Percentiles rank a stretch among this genome's conserved stretches.
Evolutionary conservation across 768 basidiomycete genomes (phyloP).

Genomic region (Russula lepida): DNA sequence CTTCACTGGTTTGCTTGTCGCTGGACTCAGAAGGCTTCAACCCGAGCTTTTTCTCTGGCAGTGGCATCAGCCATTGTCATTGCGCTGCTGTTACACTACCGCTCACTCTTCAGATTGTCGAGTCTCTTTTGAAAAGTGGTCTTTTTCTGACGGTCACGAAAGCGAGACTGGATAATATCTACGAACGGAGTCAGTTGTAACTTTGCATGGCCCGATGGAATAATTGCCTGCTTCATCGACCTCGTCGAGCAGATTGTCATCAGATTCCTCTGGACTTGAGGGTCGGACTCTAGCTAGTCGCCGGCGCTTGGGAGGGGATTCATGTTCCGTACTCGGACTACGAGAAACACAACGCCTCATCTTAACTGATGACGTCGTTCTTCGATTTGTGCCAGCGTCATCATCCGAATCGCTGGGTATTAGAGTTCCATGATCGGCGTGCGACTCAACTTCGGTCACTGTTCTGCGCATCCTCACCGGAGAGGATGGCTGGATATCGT

Average conservation of each 20-base stretch:
- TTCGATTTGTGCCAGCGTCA: background rate
- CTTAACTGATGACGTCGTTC: background rate
- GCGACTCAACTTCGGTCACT: conserved; percentile 6
- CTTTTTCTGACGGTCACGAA: conserved; percentile 53
- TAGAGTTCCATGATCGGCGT: background rate
- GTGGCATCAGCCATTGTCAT: background rate
- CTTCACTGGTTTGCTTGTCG: conserved; percentile 21
- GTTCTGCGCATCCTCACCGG: conserved; percentile 21
- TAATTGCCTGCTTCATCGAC: conserved; percentile 51
- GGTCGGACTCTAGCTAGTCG: conserved; percentile 38
- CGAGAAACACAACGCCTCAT: background rate
- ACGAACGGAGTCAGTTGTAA: conserved; percentile 1
- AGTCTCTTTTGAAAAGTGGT: conserved; percentile 55
- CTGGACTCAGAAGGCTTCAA: conserved; percentile 19
- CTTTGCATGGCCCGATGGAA: background rate
- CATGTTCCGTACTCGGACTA: conserved; percentile 32
- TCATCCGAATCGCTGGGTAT: conserved; percentile 7
- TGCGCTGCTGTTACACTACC: background rate
- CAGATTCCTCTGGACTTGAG: conserved; percentile 34
- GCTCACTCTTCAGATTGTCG: conserved; percentile 57
- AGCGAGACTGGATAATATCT: conserved; percentile 58
- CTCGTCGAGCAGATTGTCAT: conserved; percentile 40
- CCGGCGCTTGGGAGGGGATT: conserved; percentile 30
- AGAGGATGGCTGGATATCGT: conserved; percentile 23
- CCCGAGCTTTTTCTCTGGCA: conserved; percentile 6